Evolutionary conservation across 495 filamentous ascomycete genomes (phyloP).

Genomic region (Echria macrotheca): DNA sequence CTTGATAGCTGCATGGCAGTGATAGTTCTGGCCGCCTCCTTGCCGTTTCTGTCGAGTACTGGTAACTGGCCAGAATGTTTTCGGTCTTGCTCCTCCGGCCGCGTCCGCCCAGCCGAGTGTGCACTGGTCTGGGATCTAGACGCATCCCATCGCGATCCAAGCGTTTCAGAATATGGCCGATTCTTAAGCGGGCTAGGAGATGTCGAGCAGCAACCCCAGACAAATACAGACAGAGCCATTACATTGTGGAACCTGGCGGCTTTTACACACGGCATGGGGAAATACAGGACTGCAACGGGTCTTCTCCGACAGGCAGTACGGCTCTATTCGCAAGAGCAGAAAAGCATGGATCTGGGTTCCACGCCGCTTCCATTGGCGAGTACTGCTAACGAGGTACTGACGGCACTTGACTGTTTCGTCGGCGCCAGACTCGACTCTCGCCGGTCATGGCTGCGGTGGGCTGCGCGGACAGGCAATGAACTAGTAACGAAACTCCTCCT

Average conservation of each 20-base stretch:
- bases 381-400: too few species aligned
- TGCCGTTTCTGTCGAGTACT: not conserved
- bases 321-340: not conserved
- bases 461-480: not conserved
- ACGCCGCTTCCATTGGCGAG: too few species aligned
- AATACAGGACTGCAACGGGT: not conserved
- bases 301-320: not conserved
- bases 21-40: conserved; percentile 5
- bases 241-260: not conserved
- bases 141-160: not conserved
- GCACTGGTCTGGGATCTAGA: not conserved
- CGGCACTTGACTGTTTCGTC: too few species aligned
- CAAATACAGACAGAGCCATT: not conserved
- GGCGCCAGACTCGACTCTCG: too few species aligned
- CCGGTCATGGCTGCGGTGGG: too few species aligned
- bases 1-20: not conserved
- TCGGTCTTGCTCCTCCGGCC: too few species aligned
- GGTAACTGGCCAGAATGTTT: not conserved
- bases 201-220: not conserved
- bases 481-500: too few species aligned
- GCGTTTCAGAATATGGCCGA: not conserved
- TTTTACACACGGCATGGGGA: not conserved
- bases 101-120: not conserved
- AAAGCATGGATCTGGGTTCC: too few species aligned
- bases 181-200: not conserved